These are phyloP conservation scores for Ettlia oleoabundans DNA, from an alignment of 139 green algal species.

Conservation along the genomic window DNA sequence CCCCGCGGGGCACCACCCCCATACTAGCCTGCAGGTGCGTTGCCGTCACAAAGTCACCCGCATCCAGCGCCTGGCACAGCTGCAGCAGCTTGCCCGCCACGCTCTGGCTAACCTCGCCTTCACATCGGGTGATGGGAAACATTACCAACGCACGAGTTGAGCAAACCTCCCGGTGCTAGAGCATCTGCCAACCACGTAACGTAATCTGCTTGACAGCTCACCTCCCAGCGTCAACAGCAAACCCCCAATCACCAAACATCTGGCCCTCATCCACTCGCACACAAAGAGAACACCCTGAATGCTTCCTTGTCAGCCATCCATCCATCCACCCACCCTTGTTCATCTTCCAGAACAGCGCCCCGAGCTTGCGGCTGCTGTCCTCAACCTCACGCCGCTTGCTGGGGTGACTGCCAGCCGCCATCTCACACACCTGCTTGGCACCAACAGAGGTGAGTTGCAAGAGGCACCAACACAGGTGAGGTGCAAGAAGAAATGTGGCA, in stretches of 20 bases:
- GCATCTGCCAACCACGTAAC: not conserved
- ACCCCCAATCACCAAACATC: no score
- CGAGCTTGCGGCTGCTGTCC: slow-evolving; percentile 87
- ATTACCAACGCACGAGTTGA: no score
- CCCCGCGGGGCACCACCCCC: not conserved
- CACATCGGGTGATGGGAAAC: no score
- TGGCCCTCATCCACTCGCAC: no score
- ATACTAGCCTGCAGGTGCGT: slow-evolving; percentile 65
- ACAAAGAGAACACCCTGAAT: not conserved
- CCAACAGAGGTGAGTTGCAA: not conserved
- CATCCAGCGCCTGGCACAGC: slow-evolving; percentile 82
- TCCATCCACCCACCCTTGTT: slow-evolving; percentile 60
- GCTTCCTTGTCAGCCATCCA: not conserved
- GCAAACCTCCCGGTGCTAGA: not conserved
- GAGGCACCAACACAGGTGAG: no score
- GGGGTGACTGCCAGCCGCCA: slow-evolving; percentile 34
- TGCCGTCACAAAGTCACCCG: slow-evolving; percentile 80
- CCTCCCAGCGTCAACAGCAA: no score
- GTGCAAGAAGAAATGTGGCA: no score
- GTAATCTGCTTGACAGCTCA: no score
- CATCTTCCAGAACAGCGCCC: slow-evolving; percentile 89
- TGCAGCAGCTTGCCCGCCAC: slow-evolving; percentile 82
- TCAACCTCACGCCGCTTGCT: slow-evolving; percentile 93
- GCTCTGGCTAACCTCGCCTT: slow-evolving; percentile 64
- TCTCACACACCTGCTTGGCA: slow-evolving; percentile 37